phyloP scores from a whole-genome alignment of 805 yeast species.

The Nakazawaea wyomingensis region DNA sequence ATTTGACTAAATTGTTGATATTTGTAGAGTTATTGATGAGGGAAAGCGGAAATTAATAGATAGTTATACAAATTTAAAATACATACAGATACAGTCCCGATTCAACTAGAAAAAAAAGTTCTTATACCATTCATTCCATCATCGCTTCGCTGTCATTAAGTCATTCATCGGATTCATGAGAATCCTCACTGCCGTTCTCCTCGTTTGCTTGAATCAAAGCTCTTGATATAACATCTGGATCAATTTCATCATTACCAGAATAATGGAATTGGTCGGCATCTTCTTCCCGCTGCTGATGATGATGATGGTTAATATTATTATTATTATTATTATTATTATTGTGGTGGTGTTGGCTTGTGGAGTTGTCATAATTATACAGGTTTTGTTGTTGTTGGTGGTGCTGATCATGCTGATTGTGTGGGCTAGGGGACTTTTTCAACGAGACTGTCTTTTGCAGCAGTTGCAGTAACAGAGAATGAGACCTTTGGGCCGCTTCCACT shows the following conservation, averaged over 20 bases:
- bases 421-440: no score
- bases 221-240: constrained; percentile 61
- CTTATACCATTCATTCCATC: no score
- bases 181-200: constrained; percentile 19
- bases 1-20: no score
- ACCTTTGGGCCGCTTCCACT: constrained; percentile 51
- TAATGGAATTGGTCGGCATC: constrained; percentile 2
- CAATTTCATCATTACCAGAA: constrained; percentile 39
- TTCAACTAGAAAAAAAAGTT: no score
- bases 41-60: no score
- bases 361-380: neutral
- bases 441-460: no score
- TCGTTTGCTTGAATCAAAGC: constrained; percentile 60
- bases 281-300: constrained; percentile 17
- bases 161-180: neutral
- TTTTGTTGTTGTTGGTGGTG: constrained; percentile 7
- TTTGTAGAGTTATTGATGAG: no score
- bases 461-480: constrained; percentile 12
- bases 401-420: constrained; percentile 5
- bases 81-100: no score
- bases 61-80: no score
- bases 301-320: constrained; percentile 8
- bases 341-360: constrained; percentile 14
- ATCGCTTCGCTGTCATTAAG: no score
- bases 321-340: constrained; percentile 7